Evolutionary conservation across 257 asterid genomes (phyloP), one percentile per base, ranked within the genome.

Genomic region (Solanum lycopersicoides): DNA sequence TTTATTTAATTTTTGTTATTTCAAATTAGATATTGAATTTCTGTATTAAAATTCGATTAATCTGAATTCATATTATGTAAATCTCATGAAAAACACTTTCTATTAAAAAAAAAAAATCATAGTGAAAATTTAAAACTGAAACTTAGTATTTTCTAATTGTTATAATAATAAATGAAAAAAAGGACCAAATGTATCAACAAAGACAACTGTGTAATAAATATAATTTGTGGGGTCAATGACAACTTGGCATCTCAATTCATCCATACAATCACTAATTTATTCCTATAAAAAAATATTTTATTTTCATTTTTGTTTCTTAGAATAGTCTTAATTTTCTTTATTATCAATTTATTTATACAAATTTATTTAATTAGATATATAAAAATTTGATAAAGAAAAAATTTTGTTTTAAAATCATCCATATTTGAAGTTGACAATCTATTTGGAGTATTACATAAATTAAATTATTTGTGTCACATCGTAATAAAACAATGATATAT

Each of bases 1-100:
- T 4, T 11, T 63, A 0, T 3, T 11, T 23, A 25, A 0, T n/a
- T 63, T 63, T 10, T 6, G 5, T 23, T 63, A 23, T 23, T 63
- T n/a, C 0, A n/a, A n/a, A 23, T 10, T 16, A 0, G 0, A 10
- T 23, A 10, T n/a, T n/a, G 0, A 2, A 63, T 63, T 2, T 2
- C 11, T n/a, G 8, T 63, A 63, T 63, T 2, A n/a, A 1, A 63
- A 5, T 11, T 11, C 0, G 1, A 63, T 63, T n/a, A 63, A 63
- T 63, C 2, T 23, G 9, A 63, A 63, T 63, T 63, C 2, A n/a
- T 12, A n/a, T 25, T 5, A 60, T 60, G 6, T 60, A 60, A 23
- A 12, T 21, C 7, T 60, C 68, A 59, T 59, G 2, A 59, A 59
- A 59, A 56, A 20, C 4, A 56, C 0, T 18, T 56, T 56, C 12